These are phyloP conservation scores for Sporisorium graminicola DNA, from an alignment of 1,284 basidiomycete genomes.

Conservation along the genomic window DNA sequence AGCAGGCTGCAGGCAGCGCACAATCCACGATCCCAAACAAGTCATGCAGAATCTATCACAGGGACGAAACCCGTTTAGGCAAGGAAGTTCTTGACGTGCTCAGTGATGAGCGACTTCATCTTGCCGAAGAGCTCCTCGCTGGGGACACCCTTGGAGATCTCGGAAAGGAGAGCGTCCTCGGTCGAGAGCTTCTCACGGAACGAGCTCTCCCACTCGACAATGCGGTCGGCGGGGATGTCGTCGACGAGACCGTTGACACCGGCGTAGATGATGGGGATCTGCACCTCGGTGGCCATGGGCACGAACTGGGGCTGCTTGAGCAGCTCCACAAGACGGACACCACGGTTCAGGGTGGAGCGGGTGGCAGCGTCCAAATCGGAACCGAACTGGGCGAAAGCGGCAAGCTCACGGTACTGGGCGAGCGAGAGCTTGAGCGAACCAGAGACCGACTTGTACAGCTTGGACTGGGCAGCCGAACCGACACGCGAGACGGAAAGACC, in stretches of 20 bases:
- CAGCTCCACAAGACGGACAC: constrained; percentile 97
- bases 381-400: constrained; percentile 99
- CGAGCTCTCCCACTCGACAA: constrained; percentile 91
- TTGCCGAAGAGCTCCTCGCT: constrained; percentile 89
- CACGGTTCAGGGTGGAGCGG: constrained; percentile 84
- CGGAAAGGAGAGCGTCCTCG: constrained; percentile 69
- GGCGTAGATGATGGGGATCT: constrained; percentile 98
- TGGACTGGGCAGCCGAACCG: constrained; percentile 97
- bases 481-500: constrained; percentile 99
- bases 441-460: constrained; percentile 91
- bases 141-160: constrained; percentile 85
- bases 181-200: constrained; percentile 79
- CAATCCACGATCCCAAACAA: background rate
- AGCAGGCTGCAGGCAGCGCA: background rate
- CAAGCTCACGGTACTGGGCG: constrained; percentile 99
- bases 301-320: constrained; percentile 97
- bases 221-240: constrained; percentile 91
- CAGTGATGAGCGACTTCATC: constrained; percentile 71
- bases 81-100: constrained; percentile 65
- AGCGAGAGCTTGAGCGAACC: constrained; percentile 99
- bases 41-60: background rate
- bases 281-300: constrained; percentile 82
- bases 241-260: constrained; percentile 86
- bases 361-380: constrained; percentile 99
- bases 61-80: constrained; percentile 41